These are phyloP conservation scores for Barnettozyma salicaria DNA, from an alignment of 805 yeast genomes.

Conservation along the genomic window DNA sequence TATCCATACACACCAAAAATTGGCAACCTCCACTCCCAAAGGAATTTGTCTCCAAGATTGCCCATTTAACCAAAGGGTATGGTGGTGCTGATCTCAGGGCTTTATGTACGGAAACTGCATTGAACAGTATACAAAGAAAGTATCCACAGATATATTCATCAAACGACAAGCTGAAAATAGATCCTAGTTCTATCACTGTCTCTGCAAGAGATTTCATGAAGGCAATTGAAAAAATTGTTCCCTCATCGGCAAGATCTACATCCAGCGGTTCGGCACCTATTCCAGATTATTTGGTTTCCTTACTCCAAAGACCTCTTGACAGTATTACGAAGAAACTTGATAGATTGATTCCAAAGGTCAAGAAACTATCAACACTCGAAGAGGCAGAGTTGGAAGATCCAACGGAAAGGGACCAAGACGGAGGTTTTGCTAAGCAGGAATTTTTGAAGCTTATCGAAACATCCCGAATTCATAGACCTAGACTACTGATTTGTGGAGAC, in stretches of 20 bases:
- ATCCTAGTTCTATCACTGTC: conserved; percentile 66
- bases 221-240: conserved; percentile 81
- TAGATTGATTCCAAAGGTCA: conserved; percentile 53
- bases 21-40: conserved; percentile 75
- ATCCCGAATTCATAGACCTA: conserved; percentile 75
- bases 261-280: conserved; percentile 69
- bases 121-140: conserved; percentile 82
- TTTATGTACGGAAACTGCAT: conserved; percentile 91
- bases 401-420: conserved; percentile 48
- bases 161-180: conserved; percentile 63
- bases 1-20: conserved; percentile 78
- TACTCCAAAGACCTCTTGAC: conserved; percentile 48
- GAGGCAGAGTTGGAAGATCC: conserved; percentile 63
- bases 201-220: conserved; percentile 78
- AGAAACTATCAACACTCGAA: conserved; percentile 52
- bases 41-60: conserved; percentile 57
- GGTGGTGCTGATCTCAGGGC: conserved; percentile 98
- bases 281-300: conserved; percentile 64
- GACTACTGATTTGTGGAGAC: conserved; percentile 65
- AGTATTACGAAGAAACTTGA: conserved; percentile 44
- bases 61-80: conserved; percentile 84
- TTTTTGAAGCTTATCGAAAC: conserved; percentile 42
- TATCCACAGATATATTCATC: conserved; percentile 89
- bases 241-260: conserved; percentile 85
- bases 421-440: conserved; percentile 67